A percentile compares a stretch with the other conserved stretches of the same genome.
phyloP scores from a whole-genome alignment of 2,329 filamentous ascomycete genomes.

The Beauveria scarabaeidicola region DNA sequence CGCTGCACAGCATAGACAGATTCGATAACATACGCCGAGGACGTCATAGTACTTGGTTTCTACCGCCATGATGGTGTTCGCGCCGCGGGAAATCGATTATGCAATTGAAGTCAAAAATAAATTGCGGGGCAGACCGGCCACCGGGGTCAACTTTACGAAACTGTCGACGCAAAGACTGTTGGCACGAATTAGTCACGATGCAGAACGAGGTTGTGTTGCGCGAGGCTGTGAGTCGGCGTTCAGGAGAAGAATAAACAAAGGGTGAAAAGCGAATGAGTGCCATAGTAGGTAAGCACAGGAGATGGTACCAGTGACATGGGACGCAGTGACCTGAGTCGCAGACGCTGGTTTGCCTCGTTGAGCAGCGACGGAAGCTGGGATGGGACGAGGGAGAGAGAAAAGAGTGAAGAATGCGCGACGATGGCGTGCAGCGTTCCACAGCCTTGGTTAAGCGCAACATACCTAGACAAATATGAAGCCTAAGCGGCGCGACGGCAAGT shows the following conservation, averaged over 20 bases:
- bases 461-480: background rate
- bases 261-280: background rate
- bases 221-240: background rate
- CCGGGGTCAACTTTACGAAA: background rate
- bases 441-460: background rate
- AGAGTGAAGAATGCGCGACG: background rate
- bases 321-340: background rate
- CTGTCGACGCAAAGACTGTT: background rate
- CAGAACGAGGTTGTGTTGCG: background rate
- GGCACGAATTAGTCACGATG: background rate
- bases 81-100: background rate
- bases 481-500: background rate
- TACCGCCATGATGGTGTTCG: constrained; percentile 56
- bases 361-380: background rate
- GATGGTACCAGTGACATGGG: background rate
- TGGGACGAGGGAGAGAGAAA: background rate
- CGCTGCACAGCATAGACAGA: no score
- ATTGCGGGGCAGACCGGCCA: background rate
- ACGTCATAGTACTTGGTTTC: constrained; percentile 73
- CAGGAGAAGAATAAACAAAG: background rate
- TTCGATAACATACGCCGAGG: constrained; percentile 55
- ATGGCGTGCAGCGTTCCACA: background rate
- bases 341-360: background rate
- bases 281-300: background rate
- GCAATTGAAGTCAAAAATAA: background rate